Evolutionary conservation across 495 filamentous ascomycete genomes (phyloP).

Genomic region (Poronia punctata): DNA sequence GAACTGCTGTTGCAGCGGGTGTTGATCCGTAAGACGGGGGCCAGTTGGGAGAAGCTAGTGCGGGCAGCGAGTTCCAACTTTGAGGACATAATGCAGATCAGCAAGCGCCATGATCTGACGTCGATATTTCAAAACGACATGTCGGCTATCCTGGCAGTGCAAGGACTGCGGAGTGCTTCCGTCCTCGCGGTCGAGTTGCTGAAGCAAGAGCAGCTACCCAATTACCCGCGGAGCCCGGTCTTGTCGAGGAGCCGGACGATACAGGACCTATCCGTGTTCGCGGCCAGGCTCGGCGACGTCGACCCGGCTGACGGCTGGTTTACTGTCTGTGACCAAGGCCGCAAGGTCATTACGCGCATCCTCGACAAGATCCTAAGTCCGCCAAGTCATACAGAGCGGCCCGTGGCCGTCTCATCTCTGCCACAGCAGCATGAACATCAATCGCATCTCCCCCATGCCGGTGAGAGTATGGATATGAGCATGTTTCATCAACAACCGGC

Average conservation of each 20-base stretch:
- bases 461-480: conserved; percentile 4
- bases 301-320: conserved; percentile 23
- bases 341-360: conserved; percentile 26
- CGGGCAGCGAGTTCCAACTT: conserved; percentile 33
- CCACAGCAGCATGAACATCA: conserved; percentile 4
- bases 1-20: conserved; percentile 41
- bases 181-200: conserved; percentile 38
- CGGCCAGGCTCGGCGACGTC: conserved; percentile 20
- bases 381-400: conserved; percentile 5
- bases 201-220: conserved; percentile 35
- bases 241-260: conserved; percentile 28
- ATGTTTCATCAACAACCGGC: conserved; percentile 7
- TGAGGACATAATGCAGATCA: conserved; percentile 31
- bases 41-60: conserved; percentile 29
- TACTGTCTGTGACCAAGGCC: conserved; percentile 24
- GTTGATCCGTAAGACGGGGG: conserved; percentile 32
- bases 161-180: conserved; percentile 39
- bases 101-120: conserved; percentile 34
- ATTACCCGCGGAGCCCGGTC: conserved; percentile 32
- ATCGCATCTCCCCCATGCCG: conserved; percentile 1
- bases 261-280: conserved; percentile 27
- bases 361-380: conserved; percentile 31
- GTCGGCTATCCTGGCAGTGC: conserved; percentile 30
- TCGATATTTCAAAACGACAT: conserved; percentile 23
- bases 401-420: conserved; percentile 1